phyloP scores from a whole-genome alignment of 257 asterid genomes.

The Striga asiatica region DNA sequence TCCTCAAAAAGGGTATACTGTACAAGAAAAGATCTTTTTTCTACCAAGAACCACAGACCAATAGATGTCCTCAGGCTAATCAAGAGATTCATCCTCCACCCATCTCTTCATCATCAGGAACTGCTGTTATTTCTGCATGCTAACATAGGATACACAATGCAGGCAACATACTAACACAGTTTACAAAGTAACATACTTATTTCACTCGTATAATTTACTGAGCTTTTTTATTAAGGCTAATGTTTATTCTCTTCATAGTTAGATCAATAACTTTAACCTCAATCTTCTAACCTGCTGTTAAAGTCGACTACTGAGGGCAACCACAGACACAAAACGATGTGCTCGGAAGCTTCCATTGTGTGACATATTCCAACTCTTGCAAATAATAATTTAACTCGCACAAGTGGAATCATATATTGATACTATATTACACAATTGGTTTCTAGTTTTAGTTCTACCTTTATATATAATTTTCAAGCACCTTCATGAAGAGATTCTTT shows the following conservation, averaged over 20 bases:
- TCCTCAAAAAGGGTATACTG: constrained; percentile 40
- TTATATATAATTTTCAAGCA: constrained; percentile 9
- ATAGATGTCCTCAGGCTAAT: constrained; percentile 28
- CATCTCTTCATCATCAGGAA: constrained; percentile 29
- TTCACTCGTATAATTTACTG: constrained; percentile 1
- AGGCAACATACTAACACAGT: too few species aligned
- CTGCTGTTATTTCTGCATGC: constrained; percentile 28
- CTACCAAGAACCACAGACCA: constrained; percentile 31
- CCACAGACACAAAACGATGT: constrained; percentile 53
- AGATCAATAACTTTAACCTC: constrained; percentile 9
- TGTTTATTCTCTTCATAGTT: neutral
- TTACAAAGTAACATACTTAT: too few species aligned
- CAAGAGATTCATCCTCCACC: constrained; percentile 33
- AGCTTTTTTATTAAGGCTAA: neutral
- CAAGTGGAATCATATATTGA: constrained; percentile 48
- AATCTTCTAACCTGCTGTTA: constrained; percentile 16
- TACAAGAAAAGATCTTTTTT: constrained; percentile 33
- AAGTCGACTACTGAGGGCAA: constrained; percentile 97
- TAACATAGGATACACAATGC: constrained; percentile 58
- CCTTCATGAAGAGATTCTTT: constrained; percentile 14
- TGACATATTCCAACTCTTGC: constrained; percentile 73
- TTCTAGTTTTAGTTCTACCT: constrained; percentile 12
- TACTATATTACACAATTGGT: constrained; percentile 18
- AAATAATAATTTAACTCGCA: constrained; percentile 62
- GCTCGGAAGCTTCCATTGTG: constrained; percentile 60